Evolutionary conservation across 2,329 filamentous ascomycete species (phyloP).

Genomic region (Aspergillus neoniger): DNA sequence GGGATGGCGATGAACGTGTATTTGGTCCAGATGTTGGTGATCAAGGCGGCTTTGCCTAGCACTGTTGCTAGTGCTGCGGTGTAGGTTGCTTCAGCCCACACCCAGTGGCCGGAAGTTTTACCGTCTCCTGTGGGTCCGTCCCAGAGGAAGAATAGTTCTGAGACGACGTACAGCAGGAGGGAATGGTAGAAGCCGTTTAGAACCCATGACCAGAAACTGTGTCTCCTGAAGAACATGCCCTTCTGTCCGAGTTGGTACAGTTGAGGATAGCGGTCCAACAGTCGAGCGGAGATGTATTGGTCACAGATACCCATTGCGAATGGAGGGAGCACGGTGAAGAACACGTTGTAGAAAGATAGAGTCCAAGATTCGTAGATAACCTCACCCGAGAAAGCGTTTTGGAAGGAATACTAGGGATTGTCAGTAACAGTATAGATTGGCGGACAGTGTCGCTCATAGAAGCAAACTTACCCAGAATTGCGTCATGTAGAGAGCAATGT

Average conservation of each 20-base stretch:
- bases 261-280: slow-evolving; percentile 94
- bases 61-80: slow-evolving; percentile 92
- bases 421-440: slow-evolving; percentile 13
- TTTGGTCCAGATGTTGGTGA: slow-evolving; percentile 98
- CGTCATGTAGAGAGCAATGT: slow-evolving; percentile 97
- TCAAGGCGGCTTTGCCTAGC: slow-evolving; percentile 87
- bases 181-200: slow-evolving; percentile 95
- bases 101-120: slow-evolving; percentile 87
- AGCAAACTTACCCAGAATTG: slow-evolving; percentile 83
- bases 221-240: slow-evolving; percentile 89
- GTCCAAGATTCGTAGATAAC: slow-evolving; percentile 99
- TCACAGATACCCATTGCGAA: slow-evolving; percentile 95
- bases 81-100: slow-evolving; percentile 95
- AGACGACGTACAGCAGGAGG: slow-evolving; percentile 84
- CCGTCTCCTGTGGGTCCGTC: slow-evolving; percentile 80
- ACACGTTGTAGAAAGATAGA: slow-evolving; percentile 98
- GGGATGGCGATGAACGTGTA: slow-evolving; percentile 95
- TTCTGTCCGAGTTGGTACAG: slow-evolving; percentile 91
- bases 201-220: slow-evolving; percentile 92
- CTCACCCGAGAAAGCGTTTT: slow-evolving; percentile 96
- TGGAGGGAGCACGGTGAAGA: slow-evolving; percentile 92
- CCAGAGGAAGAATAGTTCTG: slow-evolving; percentile 75
- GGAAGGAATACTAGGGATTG: slow-evolving; percentile 78
- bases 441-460: neutral
- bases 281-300: slow-evolving; percentile 91